These are phyloP conservation scores for Apostasia shenzhenica DNA, from an alignment of 106 monocot species.

Conservation along the genomic window DNA sequence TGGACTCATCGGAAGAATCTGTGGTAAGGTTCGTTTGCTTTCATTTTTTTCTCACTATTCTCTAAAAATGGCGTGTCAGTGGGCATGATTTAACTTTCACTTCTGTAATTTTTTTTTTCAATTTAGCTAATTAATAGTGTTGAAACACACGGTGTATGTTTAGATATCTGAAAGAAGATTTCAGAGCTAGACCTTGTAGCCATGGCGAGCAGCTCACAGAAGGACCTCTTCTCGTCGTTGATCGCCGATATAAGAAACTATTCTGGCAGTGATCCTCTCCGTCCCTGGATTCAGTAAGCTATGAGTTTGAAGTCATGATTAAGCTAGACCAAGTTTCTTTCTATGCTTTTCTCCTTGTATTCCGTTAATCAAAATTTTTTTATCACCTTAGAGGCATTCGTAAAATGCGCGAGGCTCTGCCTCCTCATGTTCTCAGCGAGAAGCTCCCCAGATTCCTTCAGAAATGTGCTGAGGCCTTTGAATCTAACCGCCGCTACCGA, in stretches of 20 bases:
- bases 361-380: background rate
- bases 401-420: conserved; percentile 48
- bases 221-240: conserved; percentile 70
- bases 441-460: conserved; percentile 98
- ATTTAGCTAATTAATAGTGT: too few species aligned
- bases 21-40: too few species aligned
- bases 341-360: background rate
- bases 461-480: conserved; percentile 81
- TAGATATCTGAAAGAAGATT: too few species aligned
- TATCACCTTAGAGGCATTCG: conserved; percentile 51
- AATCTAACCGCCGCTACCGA: conserved; percentile 58
- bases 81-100: too few species aligned
- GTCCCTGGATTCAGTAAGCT: conserved; percentile 78
- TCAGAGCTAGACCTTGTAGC: background rate
- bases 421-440: conserved; percentile 31
- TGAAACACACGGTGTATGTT: too few species aligned
- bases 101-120: too few species aligned
- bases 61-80: too few species aligned
- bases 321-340: background rate
- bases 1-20: too few species aligned
- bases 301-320: background rate
- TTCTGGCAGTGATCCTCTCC: conserved; percentile 70
- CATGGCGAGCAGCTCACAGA: conserved; percentile 14
- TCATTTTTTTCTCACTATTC: too few species aligned
- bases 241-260: conserved; percentile 69